phyloP scores from a whole-genome alignment of 495 filamentous ascomycete genomes.

The Parachaetomium inaequale region DNA sequence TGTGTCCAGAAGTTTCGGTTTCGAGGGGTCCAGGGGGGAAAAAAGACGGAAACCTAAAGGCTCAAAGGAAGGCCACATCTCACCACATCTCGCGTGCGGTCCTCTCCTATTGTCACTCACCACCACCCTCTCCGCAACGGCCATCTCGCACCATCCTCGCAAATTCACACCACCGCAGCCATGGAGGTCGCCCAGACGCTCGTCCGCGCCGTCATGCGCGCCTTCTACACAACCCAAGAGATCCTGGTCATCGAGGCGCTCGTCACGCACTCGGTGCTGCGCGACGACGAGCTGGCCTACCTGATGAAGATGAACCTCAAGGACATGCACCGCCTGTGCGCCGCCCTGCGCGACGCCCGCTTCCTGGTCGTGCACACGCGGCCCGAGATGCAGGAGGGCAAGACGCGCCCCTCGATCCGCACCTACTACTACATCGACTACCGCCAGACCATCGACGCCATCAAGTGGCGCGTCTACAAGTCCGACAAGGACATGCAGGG shows the following conservation, averaged over 20 bases:
- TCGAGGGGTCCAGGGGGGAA: neutral
- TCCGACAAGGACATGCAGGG: conserved; percentile 80
- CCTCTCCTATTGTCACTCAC: neutral
- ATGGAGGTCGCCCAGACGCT: conserved; percentile 67
- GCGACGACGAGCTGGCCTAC: conserved; percentile 81
- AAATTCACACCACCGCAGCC: neutral
- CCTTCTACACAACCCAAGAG: conserved; percentile 88
- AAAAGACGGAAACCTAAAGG: neutral
- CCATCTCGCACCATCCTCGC: neutral
- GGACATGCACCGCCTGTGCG: conserved; percentile 82
- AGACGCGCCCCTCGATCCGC: conserved; percentile 72
- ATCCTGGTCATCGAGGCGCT: conserved; percentile 90
- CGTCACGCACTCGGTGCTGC: conserved; percentile 81
- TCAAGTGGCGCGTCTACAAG: conserved; percentile 88
- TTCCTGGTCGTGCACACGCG: conserved; percentile 81
- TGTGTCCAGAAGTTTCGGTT: neutral
- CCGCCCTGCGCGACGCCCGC: conserved; percentile 76
- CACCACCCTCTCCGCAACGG: neutral
- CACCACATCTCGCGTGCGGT: neutral
- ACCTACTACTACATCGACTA: conserved; percentile 98
- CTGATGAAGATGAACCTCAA: conserved; percentile 85
- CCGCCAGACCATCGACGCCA: conserved; percentile 88
- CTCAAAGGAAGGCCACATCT: neutral
- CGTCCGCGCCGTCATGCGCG: conserved; percentile 80
- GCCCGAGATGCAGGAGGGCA: conserved; percentile 71